Base-by-base conservation (phyloP, 2,329 filamentous ascomycete genomes). In the Incumbomyces lentus region DNA sequence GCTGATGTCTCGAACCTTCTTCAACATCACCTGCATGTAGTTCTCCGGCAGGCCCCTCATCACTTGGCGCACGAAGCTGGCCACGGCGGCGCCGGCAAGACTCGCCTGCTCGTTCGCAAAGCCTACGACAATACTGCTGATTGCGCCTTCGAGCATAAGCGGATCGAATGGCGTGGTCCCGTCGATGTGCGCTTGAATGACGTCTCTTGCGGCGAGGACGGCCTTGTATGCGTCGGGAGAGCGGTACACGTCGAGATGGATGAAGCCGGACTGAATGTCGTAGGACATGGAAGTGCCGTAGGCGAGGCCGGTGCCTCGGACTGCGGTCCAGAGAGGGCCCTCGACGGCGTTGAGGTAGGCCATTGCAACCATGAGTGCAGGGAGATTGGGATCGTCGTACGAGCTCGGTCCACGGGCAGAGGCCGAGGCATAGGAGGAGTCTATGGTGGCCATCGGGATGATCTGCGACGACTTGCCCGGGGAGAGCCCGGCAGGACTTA, bases 261-360 rank as follows among this genome's bases (percentile, higher is more conserved):
- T 69, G 41, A 85, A 78, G 2, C 90, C 92, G 1, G 79, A 81
- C 59, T 92, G 86, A 22, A 86, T 69, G 59, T 86, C 84, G 38
- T 84, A 81, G 37, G 75, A 75, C 60, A 96, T 94, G 57, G 76
- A 79, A 1, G 84, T 82, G 44, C 89, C 89, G 60, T 98, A 98
- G 0, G 92, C 92, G 44, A 96, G 80, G 37, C 92, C 92, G 36
- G 86, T 92, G 47, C 92, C 92, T 39, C 92, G 86, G 40, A 96
- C 85, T 0, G 87, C 86, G 52, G 84, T 84, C 90, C 92, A 96
- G 29, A 98, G 78, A 1, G 92, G 92, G 0, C 92, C 92, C 65
- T 98, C 92, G 14, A 93, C 84, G 1, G 88, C 82, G 60, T 95
- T 89, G 50, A 98, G 82, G 61, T 95, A 96, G 16, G 88, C 81